Evolutionary conservation across 2,329 filamentous ascomycete genomes (phyloP).

Genomic region (Botrytis pseudocinerea): DNA sequence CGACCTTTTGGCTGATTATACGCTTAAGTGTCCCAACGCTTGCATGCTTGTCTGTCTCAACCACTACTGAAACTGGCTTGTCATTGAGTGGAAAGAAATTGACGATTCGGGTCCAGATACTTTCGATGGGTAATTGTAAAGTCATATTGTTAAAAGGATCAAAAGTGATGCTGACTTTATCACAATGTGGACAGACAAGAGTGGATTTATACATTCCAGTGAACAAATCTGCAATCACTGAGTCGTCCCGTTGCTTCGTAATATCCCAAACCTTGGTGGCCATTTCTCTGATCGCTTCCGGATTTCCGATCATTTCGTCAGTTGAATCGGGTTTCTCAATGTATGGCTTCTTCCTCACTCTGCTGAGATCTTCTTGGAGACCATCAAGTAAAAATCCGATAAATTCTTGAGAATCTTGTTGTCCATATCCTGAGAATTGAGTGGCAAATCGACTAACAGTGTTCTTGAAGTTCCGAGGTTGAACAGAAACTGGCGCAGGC

Average conservation of each 20-base stretch:
- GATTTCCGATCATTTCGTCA: slow-evolving; percentile 88
- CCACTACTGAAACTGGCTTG: slow-evolving; percentile 66
- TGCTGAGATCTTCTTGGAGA: slow-evolving; percentile 91
- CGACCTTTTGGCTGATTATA: slow-evolving; percentile 66
- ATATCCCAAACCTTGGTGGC: slow-evolving; percentile 89
- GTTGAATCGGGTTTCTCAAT: slow-evolving; percentile 97
- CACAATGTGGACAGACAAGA: slow-evolving; percentile 83
- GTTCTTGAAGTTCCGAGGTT: slow-evolving; percentile 79
- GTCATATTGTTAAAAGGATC: slow-evolving; percentile 96
- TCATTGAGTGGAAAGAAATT: slow-evolving; percentile 77
- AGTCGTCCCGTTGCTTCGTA: slow-evolving; percentile 89
- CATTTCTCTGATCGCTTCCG: slow-evolving; percentile 76
- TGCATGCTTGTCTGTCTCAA: slow-evolving; percentile 79
- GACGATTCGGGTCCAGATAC: slow-evolving; percentile 73
- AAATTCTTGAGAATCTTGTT: slow-evolving; percentile 98
- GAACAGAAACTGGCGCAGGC: slow-evolving; percentile 64
- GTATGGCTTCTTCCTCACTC: slow-evolving; percentile 93
- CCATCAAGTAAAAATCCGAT: slow-evolving; percentile 92
- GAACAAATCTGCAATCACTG: slow-evolving; percentile 92
- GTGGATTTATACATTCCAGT: slow-evolving; percentile 99
- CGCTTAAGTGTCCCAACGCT: slow-evolving; percentile 69
- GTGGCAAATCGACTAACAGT: slow-evolving; percentile 79
- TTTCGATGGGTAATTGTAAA: slow-evolving; percentile 83
- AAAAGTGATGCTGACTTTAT: slow-evolving; percentile 97
- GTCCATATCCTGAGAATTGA: slow-evolving; percentile 89